A percentile compares a stretch with the other conserved stretches of the same genome.
Evolutionary conservation across 1,284 basidiomycete genomes (phyloP).

Genomic region (Irpex sp.): DNA sequence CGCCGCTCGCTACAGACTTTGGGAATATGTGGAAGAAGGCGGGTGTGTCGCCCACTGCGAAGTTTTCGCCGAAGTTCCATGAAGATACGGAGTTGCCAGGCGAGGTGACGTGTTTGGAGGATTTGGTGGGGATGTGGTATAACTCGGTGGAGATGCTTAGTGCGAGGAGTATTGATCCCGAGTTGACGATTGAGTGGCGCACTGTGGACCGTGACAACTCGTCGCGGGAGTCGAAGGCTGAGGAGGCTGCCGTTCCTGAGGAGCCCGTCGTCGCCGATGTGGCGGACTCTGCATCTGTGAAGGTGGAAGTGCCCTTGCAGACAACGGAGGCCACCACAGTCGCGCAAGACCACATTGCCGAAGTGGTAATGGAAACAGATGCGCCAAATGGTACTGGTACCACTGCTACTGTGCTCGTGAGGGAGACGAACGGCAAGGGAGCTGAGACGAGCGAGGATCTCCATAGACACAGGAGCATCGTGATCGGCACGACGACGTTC

Average conservation of each 20-base stretch:
- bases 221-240: background rate
- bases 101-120: slow-evolving; percentile 22
- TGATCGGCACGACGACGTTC: slow-evolving; percentile 69
- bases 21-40: slow-evolving; percentile 47
- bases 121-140: slow-evolving; percentile 28
- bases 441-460: background rate
- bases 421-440: background rate
- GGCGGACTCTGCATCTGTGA: no score
- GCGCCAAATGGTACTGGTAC: background rate
- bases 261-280: no score
- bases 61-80: slow-evolving; percentile 55
- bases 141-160: slow-evolving; percentile 27
- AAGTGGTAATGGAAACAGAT: background rate
- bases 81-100: slow-evolving; percentile 38
- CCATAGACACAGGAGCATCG: slow-evolving; percentile 15
- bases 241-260: background rate
- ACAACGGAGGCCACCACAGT: no score
- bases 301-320: no score
- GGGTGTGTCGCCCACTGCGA: slow-evolving; percentile 35
- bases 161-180: slow-evolving; percentile 33
- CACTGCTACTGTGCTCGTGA: no score
- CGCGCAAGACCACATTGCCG: background rate
- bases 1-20: slow-evolving; percentile 43
- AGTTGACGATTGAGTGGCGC: slow-evolving; percentile 48
- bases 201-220: slow-evolving; percentile 2